Percentiles rank a stretch among this genome's conserved stretches.
These are phyloP conservation scores for Exutisphaerella laricina DNA, from an alignment of 2,329 filamentous ascomycete species.

Conservation along the genomic window DNA sequence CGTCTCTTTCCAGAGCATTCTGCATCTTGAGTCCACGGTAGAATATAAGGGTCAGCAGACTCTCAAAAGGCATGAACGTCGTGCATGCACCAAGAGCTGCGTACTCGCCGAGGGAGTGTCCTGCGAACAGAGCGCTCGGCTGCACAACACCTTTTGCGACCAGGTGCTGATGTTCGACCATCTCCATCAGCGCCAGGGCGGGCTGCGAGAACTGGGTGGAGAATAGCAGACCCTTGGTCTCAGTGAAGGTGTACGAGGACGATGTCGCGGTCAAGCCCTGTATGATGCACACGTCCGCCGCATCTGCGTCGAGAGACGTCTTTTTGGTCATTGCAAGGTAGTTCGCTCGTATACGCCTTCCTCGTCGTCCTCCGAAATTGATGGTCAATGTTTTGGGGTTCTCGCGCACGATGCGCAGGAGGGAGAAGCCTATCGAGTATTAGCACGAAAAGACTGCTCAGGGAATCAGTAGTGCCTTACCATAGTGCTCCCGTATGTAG, in stretches of 20 bases:
- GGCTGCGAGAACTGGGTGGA: constrained; percentile 99
- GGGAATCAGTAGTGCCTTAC: too few species aligned
- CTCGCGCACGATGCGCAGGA: constrained; percentile 98
- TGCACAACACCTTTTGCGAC: constrained; percentile 93
- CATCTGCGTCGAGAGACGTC: too few species aligned
- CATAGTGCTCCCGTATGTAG: constrained; percentile 98
- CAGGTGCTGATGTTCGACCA: constrained; percentile 99
- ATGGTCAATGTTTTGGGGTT: constrained; percentile 99
- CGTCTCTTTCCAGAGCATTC: constrained; percentile 95
- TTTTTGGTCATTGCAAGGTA: constrained; percentile 99
- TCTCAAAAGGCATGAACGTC: constrained; percentile 99
- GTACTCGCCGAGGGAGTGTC: constrained; percentile 97
- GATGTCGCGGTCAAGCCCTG: constrained; percentile 93
- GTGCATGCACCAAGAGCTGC: constrained; percentile 92
- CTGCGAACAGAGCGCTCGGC: constrained; percentile 92
- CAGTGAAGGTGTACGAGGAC: constrained; percentile 93
- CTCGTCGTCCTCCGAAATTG: constrained; percentile 92
- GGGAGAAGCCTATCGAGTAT: too few species aligned
- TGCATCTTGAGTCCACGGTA: constrained; percentile 99
- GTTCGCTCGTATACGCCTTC: constrained; percentile 96
- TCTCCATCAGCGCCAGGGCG: constrained; percentile 97
- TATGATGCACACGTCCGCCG: constrained; percentile 84
- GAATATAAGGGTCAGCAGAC: constrained; percentile 95
- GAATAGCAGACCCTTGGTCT: constrained; percentile 87
- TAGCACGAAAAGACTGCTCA: too few species aligned